These are phyloP conservation scores for Tremella fuciformis DNA, from an alignment of 768 basidiomycete species.

Conservation along the genomic window DNA sequence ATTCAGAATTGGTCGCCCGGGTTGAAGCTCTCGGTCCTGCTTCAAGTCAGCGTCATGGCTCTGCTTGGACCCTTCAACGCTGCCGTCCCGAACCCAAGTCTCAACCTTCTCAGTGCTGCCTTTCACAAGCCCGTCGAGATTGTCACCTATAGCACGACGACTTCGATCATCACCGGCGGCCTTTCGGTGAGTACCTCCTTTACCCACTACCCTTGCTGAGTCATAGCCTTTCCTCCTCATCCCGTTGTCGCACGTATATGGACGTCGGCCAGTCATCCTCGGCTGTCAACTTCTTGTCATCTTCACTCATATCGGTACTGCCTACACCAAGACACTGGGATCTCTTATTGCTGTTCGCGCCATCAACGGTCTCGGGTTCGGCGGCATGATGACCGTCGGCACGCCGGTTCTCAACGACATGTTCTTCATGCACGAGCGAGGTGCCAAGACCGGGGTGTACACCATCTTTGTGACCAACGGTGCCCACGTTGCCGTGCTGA, in stretches of 20 bases:
- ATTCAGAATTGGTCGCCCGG: too few species aligned
- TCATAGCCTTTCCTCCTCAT: conserved; percentile 1
- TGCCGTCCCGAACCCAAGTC: too few species aligned
- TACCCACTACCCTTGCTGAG: too few species aligned
- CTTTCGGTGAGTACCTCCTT: too few species aligned
- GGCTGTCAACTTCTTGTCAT: conserved; percentile 1
- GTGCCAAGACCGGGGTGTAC: neutral
- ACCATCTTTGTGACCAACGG: conserved; percentile 2
- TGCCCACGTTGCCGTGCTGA: conserved; percentile 1
- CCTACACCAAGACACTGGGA: conserved; percentile 3
- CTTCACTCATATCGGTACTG: conserved; percentile 2
- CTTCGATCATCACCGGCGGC: too few species aligned
- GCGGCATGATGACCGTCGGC: conserved; percentile 3
- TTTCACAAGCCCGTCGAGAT: too few species aligned
- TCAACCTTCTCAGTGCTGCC: too few species aligned
- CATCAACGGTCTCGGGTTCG: conserved; percentile 5
- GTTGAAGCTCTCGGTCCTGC: too few species aligned
- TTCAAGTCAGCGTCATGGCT: too few species aligned
- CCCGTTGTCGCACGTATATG: conserved; percentile 5
- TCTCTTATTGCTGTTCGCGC: neutral
- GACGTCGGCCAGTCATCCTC: neutral
- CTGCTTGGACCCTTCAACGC: too few species aligned
- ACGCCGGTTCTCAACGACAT: neutral
- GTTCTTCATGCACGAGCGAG: conserved; percentile 6
- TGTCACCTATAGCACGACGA: too few species aligned